Conservation (phyloP, 2,329 filamentous ascomycete species). For the Calycina marina region DNA sequence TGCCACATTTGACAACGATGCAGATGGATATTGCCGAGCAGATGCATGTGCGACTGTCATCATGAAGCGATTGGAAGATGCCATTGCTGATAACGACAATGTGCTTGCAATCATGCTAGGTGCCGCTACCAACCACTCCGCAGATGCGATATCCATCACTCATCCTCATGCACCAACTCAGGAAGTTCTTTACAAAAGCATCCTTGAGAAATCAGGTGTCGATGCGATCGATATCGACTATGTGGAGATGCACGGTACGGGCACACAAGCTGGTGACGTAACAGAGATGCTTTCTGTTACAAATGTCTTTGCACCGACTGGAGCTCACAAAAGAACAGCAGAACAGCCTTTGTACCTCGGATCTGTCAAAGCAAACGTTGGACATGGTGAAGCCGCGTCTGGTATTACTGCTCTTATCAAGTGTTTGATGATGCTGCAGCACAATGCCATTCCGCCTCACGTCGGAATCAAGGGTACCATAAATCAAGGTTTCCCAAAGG, state of each 20-base stretch:
- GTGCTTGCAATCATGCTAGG: slow-evolving; percentile 46
- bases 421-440: slow-evolving; percentile 20
- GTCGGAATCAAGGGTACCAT: slow-evolving; percentile 23
- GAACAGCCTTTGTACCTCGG: slow-evolving; percentile 35
- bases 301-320: slow-evolving; percentile 42
- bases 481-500: slow-evolving; percentile 21
- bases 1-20: slow-evolving; percentile 32
- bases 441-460: slow-evolving; percentile 20
- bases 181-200: slow-evolving; percentile 53
- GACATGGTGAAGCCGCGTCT: slow-evolving; percentile 23
- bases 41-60: slow-evolving; percentile 35
- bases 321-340: slow-evolving; percentile 29
- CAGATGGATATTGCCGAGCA: slow-evolving; percentile 38
- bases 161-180: slow-evolving; percentile 70
- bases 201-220: slow-evolving; percentile 58
- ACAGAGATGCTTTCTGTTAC: slow-evolving; percentile 71
- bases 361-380: slow-evolving; percentile 24
- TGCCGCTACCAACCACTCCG: slow-evolving; percentile 67
- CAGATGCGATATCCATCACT: slow-evolving; percentile 69
- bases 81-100: slow-evolving; percentile 33
- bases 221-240: slow-evolving; percentile 68
- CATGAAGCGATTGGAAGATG: slow-evolving; percentile 34
- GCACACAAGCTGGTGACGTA: slow-evolving; percentile 72
- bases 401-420: slow-evolving; percentile 23
- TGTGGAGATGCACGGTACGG: slow-evolving; percentile 82